phyloP scores from a whole-genome alignment of 2,329 filamentous ascomycete species.

The Sphaerulina musiva region DNA sequence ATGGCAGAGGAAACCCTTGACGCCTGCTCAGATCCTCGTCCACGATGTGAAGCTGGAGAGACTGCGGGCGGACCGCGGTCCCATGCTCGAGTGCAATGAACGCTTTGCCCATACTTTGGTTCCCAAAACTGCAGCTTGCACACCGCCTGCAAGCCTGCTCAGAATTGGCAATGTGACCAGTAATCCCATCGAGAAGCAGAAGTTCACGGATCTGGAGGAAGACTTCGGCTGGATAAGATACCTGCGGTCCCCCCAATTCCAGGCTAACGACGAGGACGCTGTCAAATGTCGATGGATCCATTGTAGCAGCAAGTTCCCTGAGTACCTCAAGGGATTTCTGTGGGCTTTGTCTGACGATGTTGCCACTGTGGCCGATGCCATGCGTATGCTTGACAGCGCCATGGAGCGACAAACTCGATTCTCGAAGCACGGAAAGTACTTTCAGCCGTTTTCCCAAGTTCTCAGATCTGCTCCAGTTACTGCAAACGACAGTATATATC shows the following conservation, averaged over 20 bases:
- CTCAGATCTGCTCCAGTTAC: constrained; percentile 20
- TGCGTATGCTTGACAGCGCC: constrained; percentile 33
- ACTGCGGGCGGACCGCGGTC: constrained; percentile 29
- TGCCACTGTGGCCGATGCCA: constrained; percentile 18
- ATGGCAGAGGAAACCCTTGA: constrained; percentile 37
- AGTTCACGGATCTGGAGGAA: constrained; percentile 32
- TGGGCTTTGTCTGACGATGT: constrained; percentile 24
- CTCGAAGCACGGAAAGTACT: constrained; percentile 41
- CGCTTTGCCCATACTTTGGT: constrained; percentile 33
- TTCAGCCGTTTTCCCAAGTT: constrained; percentile 38
- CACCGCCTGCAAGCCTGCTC: constrained; percentile 20
- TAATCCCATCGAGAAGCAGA: constrained; percentile 35
- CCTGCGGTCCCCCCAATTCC: constrained; percentile 32
- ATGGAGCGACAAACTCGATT: constrained; percentile 39
- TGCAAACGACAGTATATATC: constrained; percentile 20
- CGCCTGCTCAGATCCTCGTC: constrained; percentile 37
- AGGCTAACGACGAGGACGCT: constrained; percentile 29
- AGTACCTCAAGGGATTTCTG: constrained; percentile 31
- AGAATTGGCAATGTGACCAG: constrained; percentile 23
- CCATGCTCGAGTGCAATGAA: constrained; percentile 37
- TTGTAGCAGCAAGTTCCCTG: constrained; percentile 38
- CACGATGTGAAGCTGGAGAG: constrained; percentile 37
- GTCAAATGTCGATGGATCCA: constrained; percentile 40
- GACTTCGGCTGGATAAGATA: constrained; percentile 42
- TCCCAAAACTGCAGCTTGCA: constrained; percentile 25